Evolutionary conservation across 345 rosid species (phyloP), one percentile per base, ranked within the genome.

Genomic region (Euphorbia pulcherrima): DNA sequence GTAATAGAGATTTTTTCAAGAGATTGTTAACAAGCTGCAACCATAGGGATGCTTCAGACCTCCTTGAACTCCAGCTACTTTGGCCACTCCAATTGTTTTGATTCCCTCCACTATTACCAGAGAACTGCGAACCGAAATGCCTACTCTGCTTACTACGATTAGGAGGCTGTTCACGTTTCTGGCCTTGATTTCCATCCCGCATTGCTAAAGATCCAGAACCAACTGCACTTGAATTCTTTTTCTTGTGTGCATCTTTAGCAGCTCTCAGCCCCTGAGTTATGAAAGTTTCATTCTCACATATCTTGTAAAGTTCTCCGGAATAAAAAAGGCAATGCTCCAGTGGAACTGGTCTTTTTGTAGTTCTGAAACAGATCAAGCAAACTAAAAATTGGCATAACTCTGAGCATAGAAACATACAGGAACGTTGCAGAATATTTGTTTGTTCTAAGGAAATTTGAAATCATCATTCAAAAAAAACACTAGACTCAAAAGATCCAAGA

Each of bases 311-410:
- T 77, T 90, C 96, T 74, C 97, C 97, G 2, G 96, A 82, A 75
- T 83, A 93, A 75, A 87, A 93, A 72, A 93, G 60, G 73, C 94
- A 90, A 65, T 93, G 98, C 86, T 93, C 98, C 76, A 93, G 77
- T 2, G 98, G 98, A 60, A 93, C 98, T 29, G 98, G 97, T 83
- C 98, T 85, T 86, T 84, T 82, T n/a, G 84, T 82, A 62, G 98
- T 93, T 77, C 98, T 93, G 86, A 74, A 51, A 74, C 16, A 65
- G 68, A 67, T 48, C 41, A 47, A 29, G 46, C 44, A 59, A 62
- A 3, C 20, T 63, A 2, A 23, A 67, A 47, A 68, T 44, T 23
- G 16, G 17, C 57, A 44, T 70, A 64, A 73, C 46, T 50, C 54
- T 27, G 65, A 44, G 39, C 58, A 58, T 48, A 52, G 74, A 30